Conservation (phyloP, 2,329 filamentous ascomycete genomes). For the Lithohypha guttulata region DNA sequence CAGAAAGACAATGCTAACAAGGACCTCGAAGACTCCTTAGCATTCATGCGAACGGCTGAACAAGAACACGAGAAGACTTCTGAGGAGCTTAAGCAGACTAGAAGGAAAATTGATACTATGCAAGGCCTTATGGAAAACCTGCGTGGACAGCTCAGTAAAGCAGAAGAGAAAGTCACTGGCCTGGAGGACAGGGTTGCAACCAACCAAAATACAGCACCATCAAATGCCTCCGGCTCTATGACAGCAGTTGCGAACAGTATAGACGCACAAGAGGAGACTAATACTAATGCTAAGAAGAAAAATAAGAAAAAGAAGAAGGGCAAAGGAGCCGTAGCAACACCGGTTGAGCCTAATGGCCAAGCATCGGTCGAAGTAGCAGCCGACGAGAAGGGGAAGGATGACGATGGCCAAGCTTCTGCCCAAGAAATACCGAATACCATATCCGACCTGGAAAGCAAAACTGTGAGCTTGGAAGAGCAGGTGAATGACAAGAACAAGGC, state of each 20-base stretch:
- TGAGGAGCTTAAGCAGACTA: conserved; percentile 30
- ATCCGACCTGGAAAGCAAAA: conserved; percentile 15
- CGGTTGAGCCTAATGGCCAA: conserved; percentile 27
- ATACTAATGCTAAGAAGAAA: conserved; percentile 49
- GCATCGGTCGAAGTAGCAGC: conserved; percentile 14
- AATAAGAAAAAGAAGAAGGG: conserved; percentile 79
- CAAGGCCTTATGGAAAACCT: conserved; percentile 46
- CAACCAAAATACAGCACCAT: conserved; percentile 14
- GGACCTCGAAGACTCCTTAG: conserved; percentile 22
- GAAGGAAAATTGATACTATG: conserved; percentile 45
- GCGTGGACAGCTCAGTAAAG: conserved; percentile 43
- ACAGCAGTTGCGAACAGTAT: conserved; percentile 1
- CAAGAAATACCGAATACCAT: too few relatives aligned
- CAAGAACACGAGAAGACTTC: conserved; percentile 17
- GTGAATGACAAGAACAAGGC: conserved; percentile 43
- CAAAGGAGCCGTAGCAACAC: conserved; percentile 28
- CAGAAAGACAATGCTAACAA: conserved; percentile 23
- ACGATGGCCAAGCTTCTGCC: conserved; percentile 8
- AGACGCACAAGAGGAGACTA: conserved; percentile 22
- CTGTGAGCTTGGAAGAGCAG: conserved; percentile 23
- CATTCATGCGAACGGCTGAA: conserved; percentile 18
- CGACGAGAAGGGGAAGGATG: neutral
- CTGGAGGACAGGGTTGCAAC: conserved; percentile 29
- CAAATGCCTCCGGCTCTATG: conserved; percentile 20
- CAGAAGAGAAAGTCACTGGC: conserved; percentile 39